Percentiles rank a stretch among this genome's conserved stretches.
Evolutionary conservation across 2,329 filamentous ascomycete genomes (phyloP).

Genomic region (Rhynchosporium agropyri): DNA sequence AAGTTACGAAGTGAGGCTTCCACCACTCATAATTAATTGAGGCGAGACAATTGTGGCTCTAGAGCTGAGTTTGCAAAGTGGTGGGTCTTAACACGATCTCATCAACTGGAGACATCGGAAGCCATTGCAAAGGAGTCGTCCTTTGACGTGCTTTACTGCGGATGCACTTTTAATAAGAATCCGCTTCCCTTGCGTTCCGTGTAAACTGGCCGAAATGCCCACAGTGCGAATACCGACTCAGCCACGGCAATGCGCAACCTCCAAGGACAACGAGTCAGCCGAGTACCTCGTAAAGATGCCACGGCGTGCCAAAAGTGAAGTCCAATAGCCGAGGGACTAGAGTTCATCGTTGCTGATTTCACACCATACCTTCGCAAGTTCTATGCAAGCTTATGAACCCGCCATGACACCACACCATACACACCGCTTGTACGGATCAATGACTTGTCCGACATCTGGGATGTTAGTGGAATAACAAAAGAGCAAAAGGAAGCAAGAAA

Average conservation of each 20-base stretch:
- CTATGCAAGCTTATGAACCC: conserved; percentile 21
- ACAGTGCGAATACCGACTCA: conserved; percentile 26
- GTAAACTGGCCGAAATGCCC: conserved; percentile 2
- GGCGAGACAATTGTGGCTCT: neutral
- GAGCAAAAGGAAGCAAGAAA: neutral
- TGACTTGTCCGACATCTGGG: conserved; percentile 1
- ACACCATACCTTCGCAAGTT: neutral
- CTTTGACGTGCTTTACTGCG: neutral
- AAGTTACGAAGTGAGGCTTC: conserved; percentile 2
- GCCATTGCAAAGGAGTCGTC: neutral
- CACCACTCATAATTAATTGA: neutral
- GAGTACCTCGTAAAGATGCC: conserved; percentile 7
- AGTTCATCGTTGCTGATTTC: neutral
- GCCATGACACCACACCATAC: neutral
- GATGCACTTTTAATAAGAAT: neutral
- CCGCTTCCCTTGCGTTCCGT: neutral
- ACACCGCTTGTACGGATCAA: neutral
- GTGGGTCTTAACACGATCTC: conserved; percentile 10
- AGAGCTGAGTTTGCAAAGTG: neutral
- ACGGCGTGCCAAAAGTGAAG: conserved; percentile 23
- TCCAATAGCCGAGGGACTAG: conserved; percentile 6
- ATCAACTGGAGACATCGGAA: conserved; percentile 5
- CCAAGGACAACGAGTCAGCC: conserved; percentile 23
- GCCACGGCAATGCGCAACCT: conserved; percentile 28
- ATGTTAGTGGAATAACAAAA: conserved; percentile 13